Percentiles rank a stretch among this genome's conserved stretches.
These are phyloP conservation scores for Coemansia sp. DNA, from an alignment of 192 early-diverging fungal species.

Conservation along the genomic window DNA sequence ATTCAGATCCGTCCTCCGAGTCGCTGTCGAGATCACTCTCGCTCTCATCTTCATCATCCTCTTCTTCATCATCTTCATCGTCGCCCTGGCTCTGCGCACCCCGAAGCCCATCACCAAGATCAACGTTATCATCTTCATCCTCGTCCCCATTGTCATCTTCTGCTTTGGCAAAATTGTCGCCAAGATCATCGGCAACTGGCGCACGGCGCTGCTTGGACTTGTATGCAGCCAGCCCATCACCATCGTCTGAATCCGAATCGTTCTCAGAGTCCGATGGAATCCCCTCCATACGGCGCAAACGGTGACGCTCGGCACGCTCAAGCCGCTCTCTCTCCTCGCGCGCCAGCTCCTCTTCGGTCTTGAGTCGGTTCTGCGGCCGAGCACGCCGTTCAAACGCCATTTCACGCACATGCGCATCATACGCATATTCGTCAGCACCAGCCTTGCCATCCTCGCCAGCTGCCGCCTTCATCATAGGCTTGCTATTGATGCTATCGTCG, in stretches of 20 bases:
- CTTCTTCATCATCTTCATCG: slow-evolving; percentile 41
- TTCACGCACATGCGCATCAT: slow-evolving; percentile 81
- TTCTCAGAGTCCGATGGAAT: slow-evolving; percentile 54
- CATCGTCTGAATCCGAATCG: slow-evolving; percentile 62
- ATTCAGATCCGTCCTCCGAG: slow-evolving; percentile 36
- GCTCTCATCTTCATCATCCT: slow-evolving; percentile 53
- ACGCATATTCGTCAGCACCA: slow-evolving; percentile 63
- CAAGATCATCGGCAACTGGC: slow-evolving; percentile 68
- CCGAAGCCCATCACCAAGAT: slow-evolving; percentile 36
- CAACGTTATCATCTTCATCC: slow-evolving; percentile 10
- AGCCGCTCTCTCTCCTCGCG: slow-evolving; percentile 79
- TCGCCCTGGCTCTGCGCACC: slow-evolving; percentile 36
- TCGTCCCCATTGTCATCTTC: slow-evolving; percentile 51
- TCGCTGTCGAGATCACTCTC: slow-evolving; percentile 55
- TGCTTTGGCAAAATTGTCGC: slow-evolving; percentile 64
- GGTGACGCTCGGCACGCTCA: slow-evolving; percentile 81
- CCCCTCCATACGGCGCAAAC: slow-evolving; percentile 85
- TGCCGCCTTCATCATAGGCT: slow-evolving; percentile 35
- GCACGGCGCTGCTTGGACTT: slow-evolving; percentile 48
- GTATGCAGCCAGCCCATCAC: slow-evolving; percentile 55
- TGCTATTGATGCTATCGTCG: slow-evolving; percentile 5
- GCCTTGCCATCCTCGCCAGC: slow-evolving; percentile 14
- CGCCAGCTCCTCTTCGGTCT: slow-evolving; percentile 92
- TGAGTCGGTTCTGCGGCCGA: slow-evolving; percentile 83
- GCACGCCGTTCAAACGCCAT: slow-evolving; percentile 84